A percentile compares a stretch with the other conserved stretches of the same genome.
Conservation (phyloP, 495 filamentous ascomycete species). For the Lasiosphaeria hispida region DNA sequence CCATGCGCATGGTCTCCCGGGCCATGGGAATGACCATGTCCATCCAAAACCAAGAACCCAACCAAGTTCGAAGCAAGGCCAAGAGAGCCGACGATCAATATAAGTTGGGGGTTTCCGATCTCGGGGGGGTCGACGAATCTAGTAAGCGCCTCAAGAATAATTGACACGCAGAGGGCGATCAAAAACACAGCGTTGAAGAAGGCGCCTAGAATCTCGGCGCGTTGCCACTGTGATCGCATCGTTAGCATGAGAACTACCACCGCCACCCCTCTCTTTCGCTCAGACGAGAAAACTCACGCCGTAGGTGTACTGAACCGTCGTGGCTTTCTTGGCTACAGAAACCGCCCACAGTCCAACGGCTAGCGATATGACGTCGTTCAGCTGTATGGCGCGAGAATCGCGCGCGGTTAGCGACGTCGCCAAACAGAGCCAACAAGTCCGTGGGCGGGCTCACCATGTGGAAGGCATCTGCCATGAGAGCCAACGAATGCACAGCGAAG, state of each 20-base stretch:
- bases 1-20: conserved; percentile 50
- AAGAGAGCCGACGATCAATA: conserved; percentile 80
- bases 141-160: conserved; percentile 90
- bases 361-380: conserved; percentile 95
- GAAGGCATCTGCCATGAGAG: conserved; percentile 93
- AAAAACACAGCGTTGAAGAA: conserved; percentile 96
- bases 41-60: conserved; percentile 87
- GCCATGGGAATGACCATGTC: conserved; percentile 85
- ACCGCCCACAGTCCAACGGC: conserved; percentile 94
- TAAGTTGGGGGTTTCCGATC: conserved; percentile 77
- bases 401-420: background rate
- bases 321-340: conserved; percentile 74
- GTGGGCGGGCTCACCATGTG: conserved; percentile 70
- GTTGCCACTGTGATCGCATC: conserved; percentile 66
- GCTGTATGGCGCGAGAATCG: conserved; percentile 37
- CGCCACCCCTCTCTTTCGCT: background rate
- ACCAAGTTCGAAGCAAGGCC: conserved; percentile 87
- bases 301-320: conserved; percentile 87
- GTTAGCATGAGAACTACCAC: background rate
- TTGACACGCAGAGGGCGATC: conserved; percentile 90
- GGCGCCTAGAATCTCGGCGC: conserved; percentile 95
- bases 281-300: conserved; percentile 59
- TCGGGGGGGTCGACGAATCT: conserved; percentile 84
- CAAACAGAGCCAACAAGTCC: background rate
- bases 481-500: conserved; percentile 82